Conservation (phyloP, 371 early-diverging fungal genomes). For the Parasitella parasitica region DNA sequence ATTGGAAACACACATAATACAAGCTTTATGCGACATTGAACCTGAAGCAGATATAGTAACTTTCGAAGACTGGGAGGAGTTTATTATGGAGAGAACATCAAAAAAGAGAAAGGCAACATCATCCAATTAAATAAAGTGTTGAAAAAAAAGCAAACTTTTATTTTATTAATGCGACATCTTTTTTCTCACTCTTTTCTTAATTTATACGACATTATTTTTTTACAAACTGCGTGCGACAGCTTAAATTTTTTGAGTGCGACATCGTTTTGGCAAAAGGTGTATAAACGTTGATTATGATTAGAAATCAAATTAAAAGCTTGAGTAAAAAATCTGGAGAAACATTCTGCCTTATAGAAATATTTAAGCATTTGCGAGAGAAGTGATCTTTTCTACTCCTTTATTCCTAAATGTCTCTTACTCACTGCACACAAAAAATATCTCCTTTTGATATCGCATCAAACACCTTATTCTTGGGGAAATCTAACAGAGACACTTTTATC, state of each 20-base stretch:
- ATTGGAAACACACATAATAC: slow-evolving; percentile 2
- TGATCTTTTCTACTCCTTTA: neutral
- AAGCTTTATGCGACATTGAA: neutral
- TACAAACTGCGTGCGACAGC: neutral
- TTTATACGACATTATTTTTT: neutral
- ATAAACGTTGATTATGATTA: neutral
- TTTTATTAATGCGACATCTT: neutral
- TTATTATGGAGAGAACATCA: slow-evolving; percentile 1
- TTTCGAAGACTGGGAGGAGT: slow-evolving; percentile 3
- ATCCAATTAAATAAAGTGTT: slow-evolving; percentile 3
- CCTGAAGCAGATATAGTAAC: slow-evolving; percentile 3
- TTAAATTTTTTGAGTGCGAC: neutral
- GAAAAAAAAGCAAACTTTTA: neutral
- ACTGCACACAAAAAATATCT: neutral
- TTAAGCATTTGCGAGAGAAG: too few relatives aligned
- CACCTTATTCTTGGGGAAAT: slow-evolving; percentile 10
- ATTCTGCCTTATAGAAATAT: neutral
- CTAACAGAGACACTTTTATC: neutral
- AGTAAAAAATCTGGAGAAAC: neutral
- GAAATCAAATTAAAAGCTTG: neutral
- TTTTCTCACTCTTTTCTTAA: neutral
- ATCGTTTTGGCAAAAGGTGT: neutral
- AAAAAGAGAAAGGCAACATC: slow-evolving; percentile 4
- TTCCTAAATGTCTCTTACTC: neutral
- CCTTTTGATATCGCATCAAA: slow-evolving; percentile 19